Evolutionary conservation across 805 yeast species (phyloP).

Genomic region (Hanseniaspora guilliermondii): DNA sequence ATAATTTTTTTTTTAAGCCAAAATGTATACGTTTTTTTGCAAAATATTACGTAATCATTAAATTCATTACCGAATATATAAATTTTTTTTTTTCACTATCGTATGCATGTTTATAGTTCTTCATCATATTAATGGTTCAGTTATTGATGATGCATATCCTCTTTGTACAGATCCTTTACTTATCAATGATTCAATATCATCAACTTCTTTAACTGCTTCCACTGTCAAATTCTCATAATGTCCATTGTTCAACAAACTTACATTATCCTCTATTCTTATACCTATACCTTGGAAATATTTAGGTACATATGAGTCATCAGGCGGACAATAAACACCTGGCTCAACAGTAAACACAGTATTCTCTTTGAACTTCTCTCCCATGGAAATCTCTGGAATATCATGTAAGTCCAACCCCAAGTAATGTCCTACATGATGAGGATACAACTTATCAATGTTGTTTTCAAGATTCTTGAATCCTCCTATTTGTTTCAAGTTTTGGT

Average conservation of each 20-base stretch:
- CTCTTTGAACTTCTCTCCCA: conserved; percentile 38
- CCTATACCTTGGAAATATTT: conserved; percentile 76
- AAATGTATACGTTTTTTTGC: too few species aligned
- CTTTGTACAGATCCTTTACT: conserved; percentile 34
- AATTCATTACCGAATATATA: neutral
- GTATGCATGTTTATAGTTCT: neutral
- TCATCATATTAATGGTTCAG: conserved; percentile 1
- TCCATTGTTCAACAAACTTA: conserved; percentile 57
- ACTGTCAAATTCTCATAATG: conserved; percentile 50
- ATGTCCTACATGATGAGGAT: conserved; percentile 94
- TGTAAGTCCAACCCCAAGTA: conserved; percentile 87
- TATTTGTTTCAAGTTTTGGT: conserved; percentile 52
- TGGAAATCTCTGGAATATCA: conserved; percentile 56
- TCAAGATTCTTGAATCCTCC: conserved; percentile 47
- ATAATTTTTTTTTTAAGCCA: too few species aligned
- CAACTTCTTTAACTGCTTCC: conserved; percentile 76
- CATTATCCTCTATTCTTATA: conserved; percentile 86
- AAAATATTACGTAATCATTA: too few species aligned
- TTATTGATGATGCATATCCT: conserved; percentile 30
- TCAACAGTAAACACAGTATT: conserved; percentile 90
- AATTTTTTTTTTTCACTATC: neutral
- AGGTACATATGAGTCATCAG: conserved; percentile 52
- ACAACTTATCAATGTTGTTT: conserved; percentile 41
- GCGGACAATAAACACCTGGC: conserved; percentile 91
- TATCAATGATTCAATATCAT: conserved; percentile 63